Base-by-base conservation (phyloP, 495 filamentous ascomycete species). In the Neurospora cerealis region DNA sequence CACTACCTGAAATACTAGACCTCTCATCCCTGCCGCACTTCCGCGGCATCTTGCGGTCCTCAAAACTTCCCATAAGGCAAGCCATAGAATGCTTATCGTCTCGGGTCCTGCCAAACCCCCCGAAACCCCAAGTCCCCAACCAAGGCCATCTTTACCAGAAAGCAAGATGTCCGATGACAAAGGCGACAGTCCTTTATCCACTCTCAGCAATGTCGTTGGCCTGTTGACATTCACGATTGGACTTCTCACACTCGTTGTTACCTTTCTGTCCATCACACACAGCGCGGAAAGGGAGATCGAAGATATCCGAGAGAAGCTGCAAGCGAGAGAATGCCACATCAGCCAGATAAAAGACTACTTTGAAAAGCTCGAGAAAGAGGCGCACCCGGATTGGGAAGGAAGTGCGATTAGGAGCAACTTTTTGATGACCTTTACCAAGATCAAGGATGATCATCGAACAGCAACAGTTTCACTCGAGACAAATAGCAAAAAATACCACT, bases 391-490 rank as follows among this genome's bases (percentile, higher is more conserved):
- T 1, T 66, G 1, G 28, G 54, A 62, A 4, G 54, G 54, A 1
- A 62, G 54, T 10, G 0, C 0, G 15, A 62, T 8, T 0, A 32
- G 0, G 28, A 34, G 0, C 5, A 1, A 32, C 54, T 17, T 62
- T 34, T 1, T 1, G 24, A 32, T 0, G 54, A 62, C 54, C 13
- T 1, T 62, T 19, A 1, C 0, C 0, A 34, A 4, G 0, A 62
- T 62, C 0, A 62, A 62, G 13, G 5, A 4, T 0, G 0, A 19
- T 34, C 54, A 15, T 9, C 13, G 1, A 32, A 0, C 3, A 10
- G 54, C 54, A 34, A 15, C 13, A 2, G 7, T 0, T 34, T 6
- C 5, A 0, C 54, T 62, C 1, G 15, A 62, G 0, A 2, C 0
- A 5, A 62, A 62, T 1, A 34, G 54, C 13, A 32, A 32, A 34